Conservation (phyloP, 768 basidiomycete genomes). For the Dentipellis sp. region DNA sequence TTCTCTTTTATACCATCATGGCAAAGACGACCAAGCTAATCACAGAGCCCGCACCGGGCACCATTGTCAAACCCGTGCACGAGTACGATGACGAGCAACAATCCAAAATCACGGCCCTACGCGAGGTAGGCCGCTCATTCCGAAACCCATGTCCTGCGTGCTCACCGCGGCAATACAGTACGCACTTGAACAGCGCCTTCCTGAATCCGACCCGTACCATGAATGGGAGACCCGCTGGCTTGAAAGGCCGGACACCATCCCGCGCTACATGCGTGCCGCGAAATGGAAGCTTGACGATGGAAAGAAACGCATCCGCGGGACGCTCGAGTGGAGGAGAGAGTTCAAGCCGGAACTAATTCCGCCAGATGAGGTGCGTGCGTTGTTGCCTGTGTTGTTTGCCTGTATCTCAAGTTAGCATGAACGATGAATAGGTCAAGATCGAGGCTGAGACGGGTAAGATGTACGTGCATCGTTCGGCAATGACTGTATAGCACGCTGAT, state of each 20-base stretch:
- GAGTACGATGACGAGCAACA: constrained; percentile 58
- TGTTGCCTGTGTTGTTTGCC: too few relatives aligned
- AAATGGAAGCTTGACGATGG: constrained; percentile 78
- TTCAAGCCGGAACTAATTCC: constrained; percentile 78
- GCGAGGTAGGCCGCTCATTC: constrained; percentile 37
- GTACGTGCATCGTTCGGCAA: constrained; percentile 30
- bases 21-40: constrained; percentile 24
- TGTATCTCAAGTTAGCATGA: too few relatives aligned
- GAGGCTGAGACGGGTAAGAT: constrained; percentile 87
- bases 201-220: constrained; percentile 59
- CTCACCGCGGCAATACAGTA: constrained; percentile 22
- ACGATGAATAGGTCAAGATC: constrained; percentile 38
- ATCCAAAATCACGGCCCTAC: constrained; percentile 47
- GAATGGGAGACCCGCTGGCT: constrained; percentile 78
- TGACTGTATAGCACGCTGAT: neutral
- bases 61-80: constrained; percentile 42
- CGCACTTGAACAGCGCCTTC: constrained; percentile 52
- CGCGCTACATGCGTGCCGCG: constrained; percentile 76
- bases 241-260: constrained; percentile 51
- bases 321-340: constrained; percentile 79
- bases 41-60: constrained; percentile 45
- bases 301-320: constrained; percentile 68
- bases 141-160: too few relatives aligned
- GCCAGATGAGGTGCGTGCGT: constrained; percentile 51
- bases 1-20: constrained; percentile 2